These are phyloP conservation scores for Onygenales sp. DNA, from an alignment of 2,329 filamentous ascomycete species.

Conservation along the genomic window DNA sequence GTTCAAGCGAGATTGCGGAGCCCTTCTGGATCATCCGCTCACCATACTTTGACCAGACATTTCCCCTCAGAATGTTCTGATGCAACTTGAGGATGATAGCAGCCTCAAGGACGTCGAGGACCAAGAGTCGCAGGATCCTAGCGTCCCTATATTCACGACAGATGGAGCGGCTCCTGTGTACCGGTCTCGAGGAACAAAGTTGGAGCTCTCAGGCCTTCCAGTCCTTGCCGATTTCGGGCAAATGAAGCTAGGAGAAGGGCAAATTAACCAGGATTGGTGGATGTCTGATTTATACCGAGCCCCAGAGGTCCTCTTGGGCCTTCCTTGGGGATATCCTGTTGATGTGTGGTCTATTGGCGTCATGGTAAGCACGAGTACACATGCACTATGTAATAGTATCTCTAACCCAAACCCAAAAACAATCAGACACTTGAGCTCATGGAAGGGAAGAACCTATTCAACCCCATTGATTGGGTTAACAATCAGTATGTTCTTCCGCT, in stretches of 20 bases:
- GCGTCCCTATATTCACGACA: slow-evolving; percentile 4
- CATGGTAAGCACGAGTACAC: slow-evolving; percentile 11
- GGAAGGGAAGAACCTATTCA: slow-evolving; percentile 13
- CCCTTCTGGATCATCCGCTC: not conserved
- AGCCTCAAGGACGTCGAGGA: slow-evolving; percentile 10
- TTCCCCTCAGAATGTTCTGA: slow-evolving; percentile 7
- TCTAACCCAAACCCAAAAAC: not conserved
- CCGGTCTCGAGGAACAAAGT: slow-evolving; percentile 4
- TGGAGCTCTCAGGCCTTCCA: slow-evolving; percentile 9
- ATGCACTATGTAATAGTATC: not conserved
- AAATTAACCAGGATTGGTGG: slow-evolving; percentile 12
- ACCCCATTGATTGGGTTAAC: slow-evolving; percentile 10
- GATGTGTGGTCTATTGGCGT: slow-evolving; percentile 17
- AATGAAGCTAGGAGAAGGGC: slow-evolving; percentile 5
- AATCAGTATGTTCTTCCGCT: slow-evolving; percentile 13
- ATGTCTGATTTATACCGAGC: slow-evolving; percentile 18
- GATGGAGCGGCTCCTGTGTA: slow-evolving; percentile 7
- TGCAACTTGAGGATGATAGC: slow-evolving; percentile 4
- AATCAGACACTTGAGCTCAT: slow-evolving; percentile 13
- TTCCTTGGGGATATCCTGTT: slow-evolving; percentile 12
- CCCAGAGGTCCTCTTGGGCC: slow-evolving; percentile 13
- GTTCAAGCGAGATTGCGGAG: not conserved
- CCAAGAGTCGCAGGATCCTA: slow-evolving; percentile 6
- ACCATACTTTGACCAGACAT: slow-evolving; percentile 2
- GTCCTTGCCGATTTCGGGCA: slow-evolving; percentile 18